Percentiles rank a stretch among this genome's conserved stretches.
Conservation (phyloP, 2,329 filamentous ascomycete genomes). For the Elsinoe ampelina region DNA sequence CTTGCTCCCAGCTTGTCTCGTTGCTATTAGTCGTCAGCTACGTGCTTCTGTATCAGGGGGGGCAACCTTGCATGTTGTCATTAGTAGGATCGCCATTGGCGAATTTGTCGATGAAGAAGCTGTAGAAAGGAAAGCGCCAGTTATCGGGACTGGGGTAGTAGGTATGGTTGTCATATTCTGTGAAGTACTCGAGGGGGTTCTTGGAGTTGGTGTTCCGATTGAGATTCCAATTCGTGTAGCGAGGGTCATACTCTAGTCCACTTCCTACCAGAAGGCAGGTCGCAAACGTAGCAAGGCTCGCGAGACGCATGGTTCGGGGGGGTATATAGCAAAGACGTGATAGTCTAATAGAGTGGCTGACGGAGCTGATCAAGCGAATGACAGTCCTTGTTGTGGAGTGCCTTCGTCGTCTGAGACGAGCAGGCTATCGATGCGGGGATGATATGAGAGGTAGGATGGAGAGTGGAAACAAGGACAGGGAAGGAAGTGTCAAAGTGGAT, state of each 20-base stretch:
- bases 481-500: background rate
- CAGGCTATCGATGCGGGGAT: background rate
- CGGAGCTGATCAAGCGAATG: conserved; percentile 5
- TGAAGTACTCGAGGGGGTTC: conserved; percentile 49
- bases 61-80: conserved; percentile 42
- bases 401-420: background rate
- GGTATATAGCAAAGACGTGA: background rate
- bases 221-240: conserved; percentile 48
- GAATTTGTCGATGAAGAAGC: conserved; percentile 54
- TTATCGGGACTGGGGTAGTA: conserved; percentile 49
- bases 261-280: conserved; percentile 13
- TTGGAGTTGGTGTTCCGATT: conserved; percentile 51
- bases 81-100: conserved; percentile 57
- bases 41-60: conserved; percentile 20
- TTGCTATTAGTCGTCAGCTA: conserved; percentile 30
- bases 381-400: background rate
- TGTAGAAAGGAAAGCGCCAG: conserved; percentile 59
- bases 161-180: conserved; percentile 45
- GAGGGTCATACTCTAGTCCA: conserved; percentile 36
- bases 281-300: background rate
- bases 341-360: background rate
- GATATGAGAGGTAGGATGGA: background rate
- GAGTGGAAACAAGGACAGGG: background rate
- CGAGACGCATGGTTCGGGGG: background rate
- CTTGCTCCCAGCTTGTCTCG: conserved; percentile 52